Conservation (phyloP, 2,329 filamentous ascomycete species). For the Berkeleyomyces rouxiae region DNA sequence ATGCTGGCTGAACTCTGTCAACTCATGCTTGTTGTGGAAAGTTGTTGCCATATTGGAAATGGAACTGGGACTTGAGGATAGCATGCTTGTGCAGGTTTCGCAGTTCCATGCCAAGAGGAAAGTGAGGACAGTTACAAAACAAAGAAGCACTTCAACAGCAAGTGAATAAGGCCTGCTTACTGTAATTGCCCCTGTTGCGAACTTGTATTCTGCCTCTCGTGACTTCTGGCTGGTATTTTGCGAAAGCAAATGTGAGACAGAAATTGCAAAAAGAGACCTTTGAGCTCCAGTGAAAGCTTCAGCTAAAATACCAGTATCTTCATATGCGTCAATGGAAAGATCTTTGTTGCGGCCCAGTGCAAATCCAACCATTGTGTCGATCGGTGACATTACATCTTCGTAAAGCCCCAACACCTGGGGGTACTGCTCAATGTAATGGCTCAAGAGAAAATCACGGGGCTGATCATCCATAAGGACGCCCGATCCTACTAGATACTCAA, state of each 20-base stretch:
- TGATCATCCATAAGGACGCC: constrained; percentile 16
- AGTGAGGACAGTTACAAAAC: constrained; percentile 15
- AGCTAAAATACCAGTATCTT: constrained; percentile 1
- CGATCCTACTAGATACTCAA: constrained; percentile 21
- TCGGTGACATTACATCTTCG: constrained; percentile 15
- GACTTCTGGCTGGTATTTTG: neutral
- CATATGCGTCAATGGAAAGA: constrained; percentile 2
- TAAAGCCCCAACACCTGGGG: constrained; percentile 12
- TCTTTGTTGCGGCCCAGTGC: constrained; percentile 18
- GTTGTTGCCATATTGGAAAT: constrained; percentile 16
- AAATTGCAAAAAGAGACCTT: constrained; percentile 20
- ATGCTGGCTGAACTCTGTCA: constrained; percentile 6
- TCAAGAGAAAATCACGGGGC: constrained; percentile 17
- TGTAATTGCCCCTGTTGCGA: constrained; percentile 18
- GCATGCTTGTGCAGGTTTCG: neutral
- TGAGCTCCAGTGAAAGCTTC: constrained; percentile 18
- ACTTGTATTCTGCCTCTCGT: neutral
- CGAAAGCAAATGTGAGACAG: constrained; percentile 12
- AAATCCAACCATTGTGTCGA: constrained; percentile 22
- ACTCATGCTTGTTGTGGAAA: constrained; percentile 14
- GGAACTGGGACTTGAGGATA: constrained; percentile 18
- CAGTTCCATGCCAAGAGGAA: constrained; percentile 15
- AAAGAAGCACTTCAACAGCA: constrained; percentile 19
- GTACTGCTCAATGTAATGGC: constrained; percentile 17
- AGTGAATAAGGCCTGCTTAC: constrained; percentile 22